Base-by-base conservation (phyloP, 148 eudicot genomes). In the Nepenthes mirabilis region DNA sequence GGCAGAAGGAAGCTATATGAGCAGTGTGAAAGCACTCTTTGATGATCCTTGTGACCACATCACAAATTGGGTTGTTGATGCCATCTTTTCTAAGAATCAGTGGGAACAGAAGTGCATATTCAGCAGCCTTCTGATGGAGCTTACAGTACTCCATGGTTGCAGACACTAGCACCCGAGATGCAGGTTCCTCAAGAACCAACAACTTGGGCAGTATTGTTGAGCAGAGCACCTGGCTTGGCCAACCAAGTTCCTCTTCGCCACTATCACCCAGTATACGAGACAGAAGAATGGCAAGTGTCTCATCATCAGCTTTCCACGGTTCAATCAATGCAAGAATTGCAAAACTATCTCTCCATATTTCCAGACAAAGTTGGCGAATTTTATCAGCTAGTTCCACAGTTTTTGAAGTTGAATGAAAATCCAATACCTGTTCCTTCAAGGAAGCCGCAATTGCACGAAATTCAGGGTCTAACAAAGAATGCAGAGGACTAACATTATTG, bases 251-350 rank as follows among this genome's bases (percentile, higher is more conserved):
- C 37, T 67, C 56, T 36, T 34, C 70, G 43, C 55, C 75, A 33
- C 23, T 70, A 37, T 56, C 60, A 63, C 59, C 61, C 2, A 43
- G 63, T 56, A 79, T 55, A 65, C 68, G 69, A 12, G 76, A 70
- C 9, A 80, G 13, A 45, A 79, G 56, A 77, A 72, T 48, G 11
- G 78, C 67, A 72, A 64, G 70, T 37, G 68, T 74, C 60, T 79
- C 84, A 54, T 79, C 88, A 47, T 83, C 82, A 23, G 66, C 76
- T 34, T 58, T 64, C 88, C 88, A 83, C 6, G 82, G 78, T 59
- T 80, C 78, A 51, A 83, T 67, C 69, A 80, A 63, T 57, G 66
- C 58, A 63, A 80, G 62, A 57, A 79, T 35, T 47, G 37, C 64
- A 55, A 83, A 45, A 58, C 76, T 61, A 59, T 72, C 59, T 34